Evolutionary conservation across 805 yeast genomes (phyloP).

Genomic region (Blastobotrys attinorum): DNA sequence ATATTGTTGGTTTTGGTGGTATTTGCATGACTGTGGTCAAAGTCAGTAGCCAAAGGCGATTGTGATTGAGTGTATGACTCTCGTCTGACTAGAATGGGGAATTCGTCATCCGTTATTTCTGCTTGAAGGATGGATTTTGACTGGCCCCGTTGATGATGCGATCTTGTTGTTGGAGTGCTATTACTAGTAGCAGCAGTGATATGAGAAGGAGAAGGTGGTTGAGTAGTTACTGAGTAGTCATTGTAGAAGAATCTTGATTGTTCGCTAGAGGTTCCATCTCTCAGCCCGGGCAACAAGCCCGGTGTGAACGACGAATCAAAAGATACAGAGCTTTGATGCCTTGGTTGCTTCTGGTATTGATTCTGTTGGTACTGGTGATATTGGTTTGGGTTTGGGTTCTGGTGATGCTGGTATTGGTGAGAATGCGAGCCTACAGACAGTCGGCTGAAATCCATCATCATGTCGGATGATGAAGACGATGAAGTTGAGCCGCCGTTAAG

Average conservation of each 20-base stretch:
- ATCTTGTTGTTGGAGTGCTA: not conserved
- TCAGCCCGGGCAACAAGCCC: not conserved
- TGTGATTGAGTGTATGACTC: slow-evolving; percentile 5
- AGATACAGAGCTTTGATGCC: not conserved
- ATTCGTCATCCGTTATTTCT: slow-evolving; percentile 28
- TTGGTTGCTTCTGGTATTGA: not conserved
- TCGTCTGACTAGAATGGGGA: slow-evolving; percentile 28
- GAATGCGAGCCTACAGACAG: not conserved
- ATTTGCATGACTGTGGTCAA: not conserved
- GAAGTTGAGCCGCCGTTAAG: not conserved
- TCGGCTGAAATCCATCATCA: not conserved
- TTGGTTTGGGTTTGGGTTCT: not conserved
- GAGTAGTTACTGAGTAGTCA: not conserved
- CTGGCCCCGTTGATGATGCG: slow-evolving; percentile 7
- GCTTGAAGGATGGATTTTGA: slow-evolving; percentile 16
- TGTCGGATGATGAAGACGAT: no score
- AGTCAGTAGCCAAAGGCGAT: no score
- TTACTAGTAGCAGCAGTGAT: not conserved
- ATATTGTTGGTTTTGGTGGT: not conserved
- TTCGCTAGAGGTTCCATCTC: not conserved
- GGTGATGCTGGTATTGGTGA: no score
- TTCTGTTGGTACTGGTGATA: not conserved
- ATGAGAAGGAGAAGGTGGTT: not conserved
- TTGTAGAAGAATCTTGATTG: not conserved
- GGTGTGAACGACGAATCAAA: slow-evolving; percentile 1